Conservation (phyloP, 176 grass and related monocot species). For the Miscanthus lutarioriparius region DNA sequence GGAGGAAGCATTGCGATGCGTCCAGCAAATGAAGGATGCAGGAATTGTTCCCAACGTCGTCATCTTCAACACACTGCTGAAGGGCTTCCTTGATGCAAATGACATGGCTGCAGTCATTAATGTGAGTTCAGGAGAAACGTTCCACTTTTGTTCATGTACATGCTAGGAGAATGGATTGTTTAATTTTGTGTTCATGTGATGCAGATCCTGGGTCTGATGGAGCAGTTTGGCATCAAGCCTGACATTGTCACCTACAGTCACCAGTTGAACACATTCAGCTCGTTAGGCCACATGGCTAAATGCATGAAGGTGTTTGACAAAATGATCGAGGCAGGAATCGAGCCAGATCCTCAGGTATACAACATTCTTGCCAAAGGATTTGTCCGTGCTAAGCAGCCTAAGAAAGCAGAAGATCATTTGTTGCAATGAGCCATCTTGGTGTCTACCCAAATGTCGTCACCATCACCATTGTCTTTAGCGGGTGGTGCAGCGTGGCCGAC, state of each 20-base stretch:
- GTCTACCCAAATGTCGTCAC: constrained; percentile 80
- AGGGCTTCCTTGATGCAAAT: constrained; percentile 72
- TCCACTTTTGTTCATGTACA: constrained; percentile 1
- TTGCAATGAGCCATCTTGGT: constrained; percentile 64
- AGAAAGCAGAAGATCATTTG: constrained; percentile 82
- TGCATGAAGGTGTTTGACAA: constrained; percentile 77
- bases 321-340: constrained; percentile 73
- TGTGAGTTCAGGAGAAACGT: constrained; percentile 51
- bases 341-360: constrained; percentile 92
- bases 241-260: constrained; percentile 97
- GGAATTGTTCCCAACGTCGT: constrained; percentile 67
- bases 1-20: constrained; percentile 79
- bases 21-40: constrained; percentile 72
- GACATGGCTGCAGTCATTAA: constrained; percentile 67
- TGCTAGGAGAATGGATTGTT: background rate
- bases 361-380: constrained; percentile 91
- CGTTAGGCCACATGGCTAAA: constrained; percentile 66
- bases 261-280: constrained; percentile 78
- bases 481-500: constrained; percentile 76
- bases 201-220: constrained; percentile 81
- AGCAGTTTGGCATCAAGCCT: constrained; percentile 63
- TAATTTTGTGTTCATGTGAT: constrained; percentile 31
- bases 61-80: constrained; percentile 92
- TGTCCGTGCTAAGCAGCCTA: constrained; percentile 66
- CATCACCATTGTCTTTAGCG: constrained; percentile 86